Percentiles rank a stretch among this genome's conserved stretches.
Conservation (phyloP, 176 grass and related monocot genomes). For the Rhipidocladum racemiflorum region DNA sequence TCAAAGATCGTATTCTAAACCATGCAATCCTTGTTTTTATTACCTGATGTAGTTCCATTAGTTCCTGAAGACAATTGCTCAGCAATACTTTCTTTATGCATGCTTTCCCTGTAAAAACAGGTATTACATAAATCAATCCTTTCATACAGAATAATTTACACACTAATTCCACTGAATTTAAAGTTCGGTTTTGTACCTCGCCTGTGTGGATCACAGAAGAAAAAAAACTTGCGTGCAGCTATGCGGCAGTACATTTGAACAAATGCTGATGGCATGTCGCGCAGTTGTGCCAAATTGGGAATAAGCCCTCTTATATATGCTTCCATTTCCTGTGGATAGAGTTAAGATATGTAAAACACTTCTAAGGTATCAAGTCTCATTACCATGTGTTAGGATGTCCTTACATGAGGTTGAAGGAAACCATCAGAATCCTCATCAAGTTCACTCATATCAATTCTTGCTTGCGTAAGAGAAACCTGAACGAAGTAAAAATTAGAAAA, state of each 20-base stretch:
- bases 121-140: neutral
- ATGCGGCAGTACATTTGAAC: slow-evolving; percentile 99
- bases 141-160: neutral
- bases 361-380: neutral
- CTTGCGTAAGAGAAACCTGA: slow-evolving; percentile 99
- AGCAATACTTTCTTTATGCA: slow-evolving; percentile 99
- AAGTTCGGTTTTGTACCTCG: slow-evolving; percentile 50
- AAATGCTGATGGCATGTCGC: slow-evolving; percentile 87
- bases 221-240: slow-evolving; percentile 99
- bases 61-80: slow-evolving; percentile 97
- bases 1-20: neutral
- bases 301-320: slow-evolving; percentile 98
- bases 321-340: slow-evolving; percentile 87
- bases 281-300: slow-evolving; percentile 90
- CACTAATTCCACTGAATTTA: neutral
- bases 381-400: slow-evolving; percentile 22
- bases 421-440: slow-evolving; percentile 99
- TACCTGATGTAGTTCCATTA: slow-evolving; percentile 99
- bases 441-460: slow-evolving; percentile 99
- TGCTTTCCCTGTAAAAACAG: slow-evolving; percentile 66
- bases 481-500: slow-evolving; percentile 21
- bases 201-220: slow-evolving; percentile 97
- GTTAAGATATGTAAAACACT: slow-evolving; percentile 32
- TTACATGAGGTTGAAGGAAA: slow-evolving; percentile 97
- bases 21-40: neutral